phyloP scores from a whole-genome alignment of 1,284 basidiomycete species.

The Clitocybe nebularis region DNA sequence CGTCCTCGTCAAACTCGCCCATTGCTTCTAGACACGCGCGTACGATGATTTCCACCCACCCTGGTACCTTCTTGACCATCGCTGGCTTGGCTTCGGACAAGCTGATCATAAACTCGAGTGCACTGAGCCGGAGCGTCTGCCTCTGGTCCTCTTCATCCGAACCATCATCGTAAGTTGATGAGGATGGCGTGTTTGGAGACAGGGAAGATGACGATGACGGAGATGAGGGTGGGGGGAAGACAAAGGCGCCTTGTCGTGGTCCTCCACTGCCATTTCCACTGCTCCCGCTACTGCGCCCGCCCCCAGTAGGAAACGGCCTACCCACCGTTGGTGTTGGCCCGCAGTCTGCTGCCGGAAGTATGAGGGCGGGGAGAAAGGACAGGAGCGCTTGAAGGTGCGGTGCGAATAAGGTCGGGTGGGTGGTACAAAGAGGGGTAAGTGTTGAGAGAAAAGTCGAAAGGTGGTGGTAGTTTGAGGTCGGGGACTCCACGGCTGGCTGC shows the following conservation, averaged over 20 bases:
- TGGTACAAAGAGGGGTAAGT: conserved; percentile 67
- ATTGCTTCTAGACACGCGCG: conserved; percentile 75
- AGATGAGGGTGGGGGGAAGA: conserved; percentile 46
- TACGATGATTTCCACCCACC: conserved; percentile 66
- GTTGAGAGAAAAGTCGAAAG: conserved; percentile 64
- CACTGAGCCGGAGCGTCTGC: conserved; percentile 57
- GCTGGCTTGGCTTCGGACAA: conserved; percentile 62
- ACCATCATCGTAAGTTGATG: conserved; percentile 15
- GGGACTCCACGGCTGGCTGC: conserved; percentile 20
- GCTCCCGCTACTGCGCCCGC: conserved; percentile 15
- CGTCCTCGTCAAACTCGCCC: conserved; percentile 62
- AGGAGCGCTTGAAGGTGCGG: conserved; percentile 61
- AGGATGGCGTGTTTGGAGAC: conserved; percentile 23
- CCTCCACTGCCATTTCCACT: no score
- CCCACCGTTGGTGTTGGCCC: conserved; percentile 73
- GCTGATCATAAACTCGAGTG: conserved; percentile 76
- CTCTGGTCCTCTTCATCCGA: conserved; percentile 32
- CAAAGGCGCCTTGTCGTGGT: conserved; percentile 35
- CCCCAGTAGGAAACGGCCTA: conserved; percentile 50
- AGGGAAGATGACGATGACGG: conserved; percentile 2
- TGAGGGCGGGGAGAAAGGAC: conserved; percentile 60
- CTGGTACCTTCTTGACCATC: conserved; percentile 59
- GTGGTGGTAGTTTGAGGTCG: conserved; percentile 32
- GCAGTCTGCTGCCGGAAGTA: conserved; percentile 60
- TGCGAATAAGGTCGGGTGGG: conserved; percentile 63